Evolutionary conservation across 148 eudicot species (phyloP).

Genomic region (Nyssa sinensis): DNA sequence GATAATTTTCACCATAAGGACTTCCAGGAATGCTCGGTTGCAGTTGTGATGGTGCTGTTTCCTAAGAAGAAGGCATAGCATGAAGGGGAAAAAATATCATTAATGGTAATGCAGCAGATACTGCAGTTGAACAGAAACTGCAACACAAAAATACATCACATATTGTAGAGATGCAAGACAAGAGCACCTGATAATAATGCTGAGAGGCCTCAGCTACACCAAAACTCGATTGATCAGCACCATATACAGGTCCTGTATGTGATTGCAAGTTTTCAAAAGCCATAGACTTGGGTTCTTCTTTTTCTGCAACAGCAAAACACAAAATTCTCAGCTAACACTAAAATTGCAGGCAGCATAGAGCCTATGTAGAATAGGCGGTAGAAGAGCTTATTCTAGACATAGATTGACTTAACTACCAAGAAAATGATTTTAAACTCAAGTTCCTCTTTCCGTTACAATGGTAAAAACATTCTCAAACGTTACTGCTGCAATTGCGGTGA

Average conservation of each 20-base stretch:
- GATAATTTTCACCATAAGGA: slow-evolving; percentile 48
- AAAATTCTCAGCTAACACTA: neutral
- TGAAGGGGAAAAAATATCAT: neutral
- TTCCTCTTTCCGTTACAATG: too few species aligned
- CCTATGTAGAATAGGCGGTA: too few species aligned
- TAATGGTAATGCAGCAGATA: neutral
- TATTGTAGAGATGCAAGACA: neutral
- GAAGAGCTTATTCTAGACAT: too few species aligned
- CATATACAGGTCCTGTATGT: slow-evolving; percentile 42
- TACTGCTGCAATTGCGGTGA: too few species aligned
- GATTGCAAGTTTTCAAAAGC: slow-evolving; percentile 36
- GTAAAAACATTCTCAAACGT: too few species aligned
- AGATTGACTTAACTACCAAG: too few species aligned
- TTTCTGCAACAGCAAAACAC: slow-evolving; percentile 35
- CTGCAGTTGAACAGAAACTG: neutral
- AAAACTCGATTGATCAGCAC: slow-evolving; percentile 39
- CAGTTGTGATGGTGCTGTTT: slow-evolving; percentile 32
- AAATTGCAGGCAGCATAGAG: neutral
- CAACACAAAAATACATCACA: neutral
- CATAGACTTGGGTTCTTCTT: slow-evolving; percentile 34
- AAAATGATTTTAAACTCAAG: too few species aligned
- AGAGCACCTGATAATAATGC: slow-evolving; percentile 55
- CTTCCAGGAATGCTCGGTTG: slow-evolving; percentile 40
- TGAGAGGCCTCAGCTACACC: slow-evolving; percentile 42
- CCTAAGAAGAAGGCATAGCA: slow-evolving; percentile 27